These are phyloP conservation scores for Oxyria digyna DNA, from an alignment of 148 eudicot genomes.

Conservation along the genomic window DNA sequence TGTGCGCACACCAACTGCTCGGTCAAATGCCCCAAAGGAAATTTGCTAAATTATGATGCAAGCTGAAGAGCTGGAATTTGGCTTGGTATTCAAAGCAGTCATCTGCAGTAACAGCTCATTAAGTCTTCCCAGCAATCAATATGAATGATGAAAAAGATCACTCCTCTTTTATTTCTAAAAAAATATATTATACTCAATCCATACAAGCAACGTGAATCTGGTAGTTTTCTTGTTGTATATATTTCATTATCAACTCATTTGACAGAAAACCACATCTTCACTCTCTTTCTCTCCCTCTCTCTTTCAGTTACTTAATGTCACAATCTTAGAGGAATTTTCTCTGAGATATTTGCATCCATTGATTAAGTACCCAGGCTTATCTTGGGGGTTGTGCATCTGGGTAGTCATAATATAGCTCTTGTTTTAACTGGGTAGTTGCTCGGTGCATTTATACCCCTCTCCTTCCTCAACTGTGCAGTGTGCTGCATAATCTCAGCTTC, in stretches of 20 bases:
- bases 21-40: constrained; percentile 27
- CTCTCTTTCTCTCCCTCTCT: neutral
- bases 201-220: constrained; percentile 2
- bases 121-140: constrained; percentile 1
- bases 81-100: neutral
- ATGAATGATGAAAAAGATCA: constrained; percentile 1
- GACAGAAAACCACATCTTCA: neutral
- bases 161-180: neutral
- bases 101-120: constrained; percentile 15
- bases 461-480: constrained; percentile 3
- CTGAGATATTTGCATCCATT: constrained; percentile 7
- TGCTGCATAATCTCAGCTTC: neutral
- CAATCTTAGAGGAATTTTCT: constrained; percentile 6
- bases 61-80: constrained; percentile 12
- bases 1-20: constrained; percentile 46
- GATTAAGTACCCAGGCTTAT: constrained; percentile 18
- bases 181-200: neutral
- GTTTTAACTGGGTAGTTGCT: neutral
- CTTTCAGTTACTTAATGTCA: neutral
- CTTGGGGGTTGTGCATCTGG: constrained; percentile 19
- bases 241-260: neutral
- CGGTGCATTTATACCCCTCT: neutral
- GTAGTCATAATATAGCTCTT: constrained; percentile 1
- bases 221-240: neutral
- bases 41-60: neutral